Evolutionary conservation across 768 basidiomycete genomes (phyloP).

Genomic region (Naganishia vishniacii): DNA sequence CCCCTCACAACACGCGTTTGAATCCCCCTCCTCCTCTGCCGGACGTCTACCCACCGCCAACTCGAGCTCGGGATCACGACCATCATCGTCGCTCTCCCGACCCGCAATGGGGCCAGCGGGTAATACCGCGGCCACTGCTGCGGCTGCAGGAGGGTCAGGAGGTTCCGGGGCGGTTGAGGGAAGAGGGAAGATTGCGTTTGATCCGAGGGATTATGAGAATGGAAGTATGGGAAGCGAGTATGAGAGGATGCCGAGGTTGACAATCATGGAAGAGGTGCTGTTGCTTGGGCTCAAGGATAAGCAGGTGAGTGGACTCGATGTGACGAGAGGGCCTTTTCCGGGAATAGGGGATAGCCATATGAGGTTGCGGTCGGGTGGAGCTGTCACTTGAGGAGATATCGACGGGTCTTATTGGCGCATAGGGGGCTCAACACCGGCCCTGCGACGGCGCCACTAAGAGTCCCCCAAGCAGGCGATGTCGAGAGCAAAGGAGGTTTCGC

Average conservation of each 20-base stretch:
- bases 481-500: too few species aligned
- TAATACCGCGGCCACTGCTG: slow-evolving; percentile 25
- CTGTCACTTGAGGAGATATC: too few species aligned
- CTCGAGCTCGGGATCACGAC: slow-evolving; percentile 27
- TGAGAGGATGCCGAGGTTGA: slow-evolving; percentile 71
- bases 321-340: too few species aligned
- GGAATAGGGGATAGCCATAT: background rate
- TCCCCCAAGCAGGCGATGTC: too few species aligned
- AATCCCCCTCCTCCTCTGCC: slow-evolving; percentile 19
- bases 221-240: slow-evolving; percentile 48
- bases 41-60: slow-evolving; percentile 1
- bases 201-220: slow-evolving; percentile 73
- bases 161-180: slow-evolving; percentile 65
- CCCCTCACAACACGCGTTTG: slow-evolving; percentile 22
- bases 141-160: slow-evolving; percentile 51
- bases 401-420: too few species aligned
- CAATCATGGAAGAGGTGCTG: slow-evolving; percentile 94
- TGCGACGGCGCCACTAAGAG: too few species aligned
- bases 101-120: slow-evolving; percentile 5
- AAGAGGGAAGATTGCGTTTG: slow-evolving; percentile 81
- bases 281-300: slow-evolving; percentile 93
- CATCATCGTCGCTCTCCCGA: slow-evolving; percentile 28
- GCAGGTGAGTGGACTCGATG: slow-evolving; percentile 67
- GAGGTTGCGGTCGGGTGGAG: too few species aligned
- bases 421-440: too few species aligned